Base-by-base conservation (phyloP, 352 stramenopile genomes). In the Aphanomyces stellatus region DNA sequence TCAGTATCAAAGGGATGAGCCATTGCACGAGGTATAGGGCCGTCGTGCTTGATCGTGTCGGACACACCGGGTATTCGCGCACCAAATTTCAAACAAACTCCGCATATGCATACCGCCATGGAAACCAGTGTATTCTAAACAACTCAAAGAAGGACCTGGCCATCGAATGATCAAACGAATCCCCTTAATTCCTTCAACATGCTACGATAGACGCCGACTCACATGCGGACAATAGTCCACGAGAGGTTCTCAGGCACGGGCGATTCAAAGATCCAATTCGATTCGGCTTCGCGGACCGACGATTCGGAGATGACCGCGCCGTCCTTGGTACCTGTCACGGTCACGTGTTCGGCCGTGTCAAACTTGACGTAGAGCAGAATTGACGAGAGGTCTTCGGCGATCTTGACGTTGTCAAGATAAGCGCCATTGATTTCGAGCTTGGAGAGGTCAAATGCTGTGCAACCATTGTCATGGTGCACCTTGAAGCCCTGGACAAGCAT, bases 321-420 rank as follows among this genome's bases (percentile, higher is more conserved):
- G 15, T 33, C 46, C 11, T 56, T 57, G 19, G 41, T 55, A 31
- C 22, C 46, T 22, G 46, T 22, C 46, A 53, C 24, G 2, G 59
- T 57, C 35, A 65, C n/a, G 41, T 65, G 59, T 30, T 65, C 59
- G 15, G 59, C 42, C 28, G 59, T 65, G 59, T 65, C 30, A 35
- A 53, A 65, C 15, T 53, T 8, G 25, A 65, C 59, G 17, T 33
- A 56, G 15, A 65, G 10, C 15, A 56, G 59, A 2, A 65, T 57
- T 11, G 41, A 43, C 27, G 6, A 27, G 8, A 13, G 13, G 30
- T 65, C 59, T n/a, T 65, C 59, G 2, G 41, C 35, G 27, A 65
- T 25, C 24, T 65, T 42, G 28, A 65, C 41, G 28, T 65, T 65
- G 15, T 31, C 49, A 22, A 65, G 41, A 28, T 22, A n/a, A 5